Conservation (phyloP, 495 filamentous ascomycete species). For the Aspergillus asperescens region DNA sequence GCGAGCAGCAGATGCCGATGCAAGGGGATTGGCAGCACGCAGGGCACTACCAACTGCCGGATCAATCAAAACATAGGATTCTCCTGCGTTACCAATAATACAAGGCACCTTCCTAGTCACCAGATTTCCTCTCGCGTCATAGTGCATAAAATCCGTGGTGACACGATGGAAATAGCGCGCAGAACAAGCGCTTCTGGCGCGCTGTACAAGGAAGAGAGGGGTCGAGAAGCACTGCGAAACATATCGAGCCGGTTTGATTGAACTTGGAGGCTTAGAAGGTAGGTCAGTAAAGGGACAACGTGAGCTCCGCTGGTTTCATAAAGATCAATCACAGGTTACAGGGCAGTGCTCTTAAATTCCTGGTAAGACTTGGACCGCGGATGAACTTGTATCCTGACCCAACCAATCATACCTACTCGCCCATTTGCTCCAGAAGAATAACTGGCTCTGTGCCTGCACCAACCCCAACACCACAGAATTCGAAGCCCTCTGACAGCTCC, state of each 20-base stretch:
- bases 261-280: background rate
- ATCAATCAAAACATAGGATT: constrained; percentile 29
- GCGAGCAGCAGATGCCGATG: constrained; percentile 17
- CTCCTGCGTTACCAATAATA: constrained; percentile 27
- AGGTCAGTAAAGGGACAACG: too few species aligned
- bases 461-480: too few species aligned
- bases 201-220: constrained; percentile 8
- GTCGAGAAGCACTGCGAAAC: constrained; percentile 19
- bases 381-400: too few species aligned
- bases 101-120: constrained; percentile 24
- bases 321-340: too few species aligned
- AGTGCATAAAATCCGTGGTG: constrained; percentile 26
- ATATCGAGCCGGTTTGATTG: background rate
- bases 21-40: constrained; percentile 23
- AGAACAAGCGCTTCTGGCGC: constrained; percentile 10
- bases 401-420: too few species aligned
- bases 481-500: too few species aligned
- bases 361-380: too few species aligned
- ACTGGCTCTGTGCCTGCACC: too few species aligned
- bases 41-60: constrained; percentile 26
- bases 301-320: too few species aligned
- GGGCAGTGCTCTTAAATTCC: too few species aligned
- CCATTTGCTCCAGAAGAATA: too few species aligned
- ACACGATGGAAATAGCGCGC: constrained; percentile 25
- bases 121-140: constrained; percentile 24